Evolutionary conservation across 2,329 filamentous ascomycete species (phyloP).

Genomic region (Septoria petroselini): DNA sequence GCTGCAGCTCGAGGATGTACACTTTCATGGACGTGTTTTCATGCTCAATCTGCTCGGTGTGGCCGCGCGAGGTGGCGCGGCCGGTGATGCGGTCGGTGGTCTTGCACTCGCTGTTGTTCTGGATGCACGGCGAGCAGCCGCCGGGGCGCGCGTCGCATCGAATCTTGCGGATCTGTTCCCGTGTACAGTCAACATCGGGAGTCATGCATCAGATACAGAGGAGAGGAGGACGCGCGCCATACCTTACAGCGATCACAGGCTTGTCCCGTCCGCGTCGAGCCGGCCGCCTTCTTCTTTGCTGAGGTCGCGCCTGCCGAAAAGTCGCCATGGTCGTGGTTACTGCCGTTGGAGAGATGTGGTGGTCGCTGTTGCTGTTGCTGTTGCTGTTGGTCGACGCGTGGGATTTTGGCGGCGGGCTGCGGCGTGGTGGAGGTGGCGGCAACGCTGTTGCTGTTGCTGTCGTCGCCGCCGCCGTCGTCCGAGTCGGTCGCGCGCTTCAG

Average conservation of each 20-base stretch:
- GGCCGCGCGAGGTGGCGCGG: conserved; percentile 73
- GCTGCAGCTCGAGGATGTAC: conserved; percentile 66
- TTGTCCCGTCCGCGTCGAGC: conserved; percentile 68
- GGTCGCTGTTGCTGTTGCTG: background rate
- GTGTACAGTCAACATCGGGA: background rate
- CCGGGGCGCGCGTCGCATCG: conserved; percentile 77
- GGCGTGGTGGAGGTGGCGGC: background rate
- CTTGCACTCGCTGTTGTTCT: conserved; percentile 72
- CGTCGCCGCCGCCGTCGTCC: conserved; percentile 17
- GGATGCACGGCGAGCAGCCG: conserved; percentile 77
- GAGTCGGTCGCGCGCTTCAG: conserved; percentile 30
- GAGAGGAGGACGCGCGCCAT: too few relatives aligned
- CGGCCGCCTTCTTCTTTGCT: conserved; percentile 47
- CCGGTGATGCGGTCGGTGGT: conserved; percentile 86
- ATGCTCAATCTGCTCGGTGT: conserved; percentile 71
- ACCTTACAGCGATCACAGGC: conserved; percentile 89
- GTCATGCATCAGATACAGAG: background rate
- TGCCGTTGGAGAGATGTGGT: background rate
- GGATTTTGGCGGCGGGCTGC: conserved; percentile 7
- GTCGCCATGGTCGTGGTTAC: conserved; percentile 10
- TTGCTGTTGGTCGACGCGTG: conserved; percentile 10
- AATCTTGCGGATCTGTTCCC: conserved; percentile 72
- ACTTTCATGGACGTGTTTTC: conserved; percentile 66
- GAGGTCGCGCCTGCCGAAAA: background rate
- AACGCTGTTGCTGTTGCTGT: conserved; percentile 4